Percentiles rank a stretch among this genome's conserved stretches.
phyloP scores from a whole-genome alignment of 257 asterid species.

The Scutellaria baicalensis region DNA sequence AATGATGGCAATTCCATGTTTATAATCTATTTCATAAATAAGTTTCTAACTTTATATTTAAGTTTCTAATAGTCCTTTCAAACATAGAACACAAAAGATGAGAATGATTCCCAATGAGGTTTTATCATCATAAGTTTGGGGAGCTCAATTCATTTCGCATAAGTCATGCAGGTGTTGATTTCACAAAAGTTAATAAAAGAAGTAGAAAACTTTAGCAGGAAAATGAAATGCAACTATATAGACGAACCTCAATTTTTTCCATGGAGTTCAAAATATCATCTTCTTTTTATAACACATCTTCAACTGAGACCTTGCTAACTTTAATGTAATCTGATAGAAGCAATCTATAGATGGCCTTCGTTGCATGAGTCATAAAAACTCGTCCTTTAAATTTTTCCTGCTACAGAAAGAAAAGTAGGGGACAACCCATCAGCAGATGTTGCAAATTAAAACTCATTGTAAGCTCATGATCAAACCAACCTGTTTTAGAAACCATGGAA shows the following conservation, averaged over 20 bases:
- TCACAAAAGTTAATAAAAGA: neutral
- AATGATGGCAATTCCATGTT: too few relatives aligned
- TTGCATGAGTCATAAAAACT: slow-evolving; percentile 97
- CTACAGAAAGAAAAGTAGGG: slow-evolving; percentile 9
- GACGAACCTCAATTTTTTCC: slow-evolving; percentile 89
- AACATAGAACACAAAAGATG: neutral
- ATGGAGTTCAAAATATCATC: slow-evolving; percentile 75
- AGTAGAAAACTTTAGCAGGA: neutral
- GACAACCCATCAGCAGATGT: slow-evolving; percentile 16
- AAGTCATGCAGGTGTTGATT: neutral
- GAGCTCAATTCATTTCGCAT: neutral
- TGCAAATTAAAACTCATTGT: neutral
- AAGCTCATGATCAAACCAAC: slow-evolving; percentile 29
- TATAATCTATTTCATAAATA: too few relatives aligned
- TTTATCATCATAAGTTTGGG: neutral
- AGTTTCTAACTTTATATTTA: neutral
- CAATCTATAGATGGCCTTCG: slow-evolving; percentile 92
- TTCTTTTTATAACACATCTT: slow-evolving; percentile 87
- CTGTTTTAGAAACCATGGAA: slow-evolving; percentile 95
- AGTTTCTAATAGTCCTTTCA: neutral
- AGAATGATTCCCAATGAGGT: neutral
- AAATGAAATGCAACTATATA: neutral
- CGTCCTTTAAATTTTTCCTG: slow-evolving; percentile 91
- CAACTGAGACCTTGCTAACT: slow-evolving; percentile 98
- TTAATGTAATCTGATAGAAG: slow-evolving; percentile 86